phyloP scores from a whole-genome alignment of 176 grass and related monocot genomes.

The Musa schizocarpa region DNA sequence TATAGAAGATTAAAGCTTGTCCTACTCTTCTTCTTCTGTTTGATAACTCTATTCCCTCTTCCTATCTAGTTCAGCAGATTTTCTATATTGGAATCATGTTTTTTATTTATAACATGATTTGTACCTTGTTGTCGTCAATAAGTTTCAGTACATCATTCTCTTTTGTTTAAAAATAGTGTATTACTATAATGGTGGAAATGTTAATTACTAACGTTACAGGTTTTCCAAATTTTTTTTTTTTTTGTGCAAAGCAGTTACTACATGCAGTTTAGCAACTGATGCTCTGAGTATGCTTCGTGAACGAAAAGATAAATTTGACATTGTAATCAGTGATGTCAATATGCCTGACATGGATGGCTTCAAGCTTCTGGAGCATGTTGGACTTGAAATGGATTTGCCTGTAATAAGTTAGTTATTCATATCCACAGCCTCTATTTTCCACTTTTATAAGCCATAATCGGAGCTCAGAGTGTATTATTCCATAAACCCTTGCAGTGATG shows the following conservation, averaged over 20 bases:
- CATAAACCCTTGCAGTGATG: constrained; percentile 78
- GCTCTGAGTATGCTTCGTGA: constrained; percentile 83
- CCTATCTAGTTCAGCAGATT: too few species aligned
- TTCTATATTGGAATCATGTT: too few species aligned
- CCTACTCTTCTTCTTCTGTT: too few species aligned
- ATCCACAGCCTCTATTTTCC: not conserved
- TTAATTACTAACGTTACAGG: too few species aligned
- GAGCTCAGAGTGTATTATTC: not conserved
- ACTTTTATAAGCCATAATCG: too few species aligned
- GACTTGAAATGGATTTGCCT: constrained; percentile 94
- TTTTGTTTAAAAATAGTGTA: too few species aligned
- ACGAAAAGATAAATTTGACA: constrained; percentile 83
- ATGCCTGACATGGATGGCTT: constrained; percentile 99
- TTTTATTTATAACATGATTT: too few species aligned
- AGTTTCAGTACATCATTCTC: too few species aligned
- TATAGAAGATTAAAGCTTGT: too few species aligned
- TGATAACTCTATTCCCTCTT: too few species aligned
- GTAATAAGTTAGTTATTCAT: constrained; percentile 81
- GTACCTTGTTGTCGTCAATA: too few species aligned
- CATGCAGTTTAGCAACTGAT: constrained; percentile 66
- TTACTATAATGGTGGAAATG: too few species aligned
- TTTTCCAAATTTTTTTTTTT: not conserved
- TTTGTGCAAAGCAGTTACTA: constrained; percentile 47
- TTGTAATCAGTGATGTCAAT: constrained; percentile 98
- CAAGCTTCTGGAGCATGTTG: constrained; percentile 96